Base-by-base conservation (phyloP, 1,284 basidiomycete species). In the Vanrija sp. region DNA sequence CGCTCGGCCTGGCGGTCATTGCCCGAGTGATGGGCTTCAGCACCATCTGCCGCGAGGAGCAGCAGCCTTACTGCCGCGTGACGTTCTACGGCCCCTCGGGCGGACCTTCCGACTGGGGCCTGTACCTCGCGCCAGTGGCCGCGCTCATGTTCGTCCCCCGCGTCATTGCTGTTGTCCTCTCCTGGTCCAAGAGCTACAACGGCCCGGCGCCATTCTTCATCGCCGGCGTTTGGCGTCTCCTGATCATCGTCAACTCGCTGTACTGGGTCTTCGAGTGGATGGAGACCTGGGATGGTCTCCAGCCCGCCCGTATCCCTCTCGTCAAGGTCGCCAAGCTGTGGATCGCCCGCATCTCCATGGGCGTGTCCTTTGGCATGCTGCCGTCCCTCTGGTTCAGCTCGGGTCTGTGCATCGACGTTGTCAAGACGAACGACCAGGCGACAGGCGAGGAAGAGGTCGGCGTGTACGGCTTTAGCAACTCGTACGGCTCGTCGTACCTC, bases 21-120 rank as follows among this genome's bases (percentile, higher is more conserved):
- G 81, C 88, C 6, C 84, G 94, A 10, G 68, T 90, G 14, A 86
- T 91, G 69, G 81, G 85, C 0, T 72, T 83, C 52, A 87, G 86
- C 67, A 90, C 91, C 0, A 85, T 94, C 0, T 98, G 95, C 70
- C 80, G 96, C 51, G 96, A 98, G 72, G 96, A 98, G 71, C 95
- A 98, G 74, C 86, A 89, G 46, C 87, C 90, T 0, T 87, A 73
- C 55, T 97, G 94, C 72, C 79, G 82, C 54, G 86, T 91, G 50
- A 93, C 91, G 0, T 97, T 94, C 78, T 94, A 89, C 71, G 46
- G 46, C 12, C 34, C 34, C 4, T 80, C 85, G 0, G 86, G 86
- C 0, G 83, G 86, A 0, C 83, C 89, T 0, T 86, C 89, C 0
- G 49, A 77, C 3, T 78, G 80, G 43, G 80, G 86, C 9, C 74